Evolutionary conservation across 2,329 filamentous ascomycete genomes (phyloP), one percentile per base, ranked within the genome.

Genomic region (Zymoseptoria crescenta): DNA sequence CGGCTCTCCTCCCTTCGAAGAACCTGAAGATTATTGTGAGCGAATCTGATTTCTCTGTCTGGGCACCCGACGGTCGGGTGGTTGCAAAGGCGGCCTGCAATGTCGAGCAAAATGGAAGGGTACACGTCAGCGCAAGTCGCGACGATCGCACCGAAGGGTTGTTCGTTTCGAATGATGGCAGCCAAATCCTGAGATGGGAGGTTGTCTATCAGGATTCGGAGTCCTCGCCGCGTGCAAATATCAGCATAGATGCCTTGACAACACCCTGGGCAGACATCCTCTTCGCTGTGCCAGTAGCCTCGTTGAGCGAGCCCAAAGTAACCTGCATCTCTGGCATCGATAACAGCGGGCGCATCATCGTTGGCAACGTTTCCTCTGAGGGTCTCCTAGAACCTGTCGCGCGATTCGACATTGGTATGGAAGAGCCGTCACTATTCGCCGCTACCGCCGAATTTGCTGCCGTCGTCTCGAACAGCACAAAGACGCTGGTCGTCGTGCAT

Each of bases 401-500:
- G 1, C 24, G 28, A 9, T 67, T 69, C 48, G 59, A 65, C 21
- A 66, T 64, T 29, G 68, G 61, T 13, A 35, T 67, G 16, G 29
- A 30, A 4, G 50, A 64, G 10, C 54, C 63, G 8, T 59, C 29
- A 20, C 29, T 67, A 3, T 60, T 68, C 21, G 62, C 66, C n/a
- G 62, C 60, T 1, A 69, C 63, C 48, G 56, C 59, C 21, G 62
- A 65, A 8, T 61, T 70, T 29, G 67, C 66, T 28, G 67, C 62
- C 28, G 8, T 70, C n/a, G 56, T 60, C 13, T 66, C 64, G 8
- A 20, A 48, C 1, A 60, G 67, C 48, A 30, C 65, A 3, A 62
- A 56, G 3, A 57, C 61, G 8, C 54, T 72, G 0, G 56, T 59
- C 13, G 60, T 72, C n/a, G 53, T 70, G 20, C 68, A 70, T 48